Evolutionary conservation across 2,329 filamentous ascomycete species (phyloP).

Genomic region (Colletotrichum ledebouriae): DNA sequence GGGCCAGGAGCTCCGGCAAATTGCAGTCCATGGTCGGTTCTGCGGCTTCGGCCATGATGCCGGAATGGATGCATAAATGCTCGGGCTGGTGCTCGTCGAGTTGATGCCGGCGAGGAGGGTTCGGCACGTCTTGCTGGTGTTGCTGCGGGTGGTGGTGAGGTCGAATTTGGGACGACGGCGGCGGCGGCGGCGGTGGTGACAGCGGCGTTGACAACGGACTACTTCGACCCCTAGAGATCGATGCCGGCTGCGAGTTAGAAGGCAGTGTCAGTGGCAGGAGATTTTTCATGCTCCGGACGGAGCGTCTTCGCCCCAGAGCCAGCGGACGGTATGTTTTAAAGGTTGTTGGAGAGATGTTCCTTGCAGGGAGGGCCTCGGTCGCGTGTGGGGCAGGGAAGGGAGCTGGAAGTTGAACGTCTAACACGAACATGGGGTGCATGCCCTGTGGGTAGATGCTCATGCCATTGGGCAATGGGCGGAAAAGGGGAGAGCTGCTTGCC

Average conservation of each 20-base stretch:
- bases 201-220: constrained; percentile 9
- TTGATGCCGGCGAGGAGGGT: not conserved
- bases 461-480: constrained; percentile 40
- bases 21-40: constrained; percentile 56
- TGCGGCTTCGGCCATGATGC: constrained; percentile 40
- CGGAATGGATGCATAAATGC: constrained; percentile 35
- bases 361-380: constrained; percentile 40
- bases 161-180: constrained; percentile 18
- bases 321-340: constrained; percentile 43
- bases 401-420: constrained; percentile 44
- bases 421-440: constrained; percentile 44
- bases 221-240: not conserved
- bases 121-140: not conserved
- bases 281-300: constrained; percentile 56
- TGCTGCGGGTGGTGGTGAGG: constrained; percentile 6
- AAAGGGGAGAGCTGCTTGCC: constrained; percentile 29
- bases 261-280: constrained; percentile 55
- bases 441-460: constrained; percentile 42
- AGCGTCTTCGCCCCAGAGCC: constrained; percentile 48
- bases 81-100: constrained; percentile 16
- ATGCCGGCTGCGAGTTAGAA: constrained; percentile 37
- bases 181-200: constrained; percentile 13
- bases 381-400: constrained; percentile 43
- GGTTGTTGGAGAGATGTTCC: constrained; percentile 41
- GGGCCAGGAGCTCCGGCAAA: constrained; percentile 68